A percentile compares a stretch with the other conserved stretches of the same genome.
These are phyloP conservation scores for Geotrichum histeridarum DNA, from an alignment of 1,139 yeast genomes.

Conservation along the genomic window DNA sequence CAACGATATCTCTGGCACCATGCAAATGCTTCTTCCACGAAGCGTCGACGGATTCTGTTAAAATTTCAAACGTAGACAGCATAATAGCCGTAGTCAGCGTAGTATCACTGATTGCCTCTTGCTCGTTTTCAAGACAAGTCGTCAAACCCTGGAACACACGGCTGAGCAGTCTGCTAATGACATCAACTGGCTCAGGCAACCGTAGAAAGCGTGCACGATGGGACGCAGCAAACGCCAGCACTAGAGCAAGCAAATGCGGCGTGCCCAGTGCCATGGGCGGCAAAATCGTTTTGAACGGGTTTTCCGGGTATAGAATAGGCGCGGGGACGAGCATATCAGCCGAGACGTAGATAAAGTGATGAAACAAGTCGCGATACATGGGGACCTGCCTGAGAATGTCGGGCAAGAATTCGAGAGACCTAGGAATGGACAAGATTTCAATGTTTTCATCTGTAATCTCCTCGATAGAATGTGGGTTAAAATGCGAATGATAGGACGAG, in stretches of 20 bases:
- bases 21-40: constrained; percentile 51
- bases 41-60: constrained; percentile 36
- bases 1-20: constrained; percentile 65
- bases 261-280: constrained; percentile 69
- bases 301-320: constrained; percentile 52
- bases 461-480: neutral
- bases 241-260: constrained; percentile 49
- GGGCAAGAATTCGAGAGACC: constrained; percentile 52
- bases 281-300: constrained; percentile 61
- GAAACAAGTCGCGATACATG: constrained; percentile 54
- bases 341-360: constrained; percentile 61
- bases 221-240: constrained; percentile 64
- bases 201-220: constrained; percentile 39
- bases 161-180: constrained; percentile 50
- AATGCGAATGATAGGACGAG: neutral
- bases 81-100: constrained; percentile 61
- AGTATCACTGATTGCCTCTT: constrained; percentile 55
- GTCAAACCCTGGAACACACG: constrained; percentile 59
- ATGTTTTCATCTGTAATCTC: constrained; percentile 3
- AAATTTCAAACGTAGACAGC: constrained; percentile 58
- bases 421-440: constrained; percentile 40
- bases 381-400: constrained; percentile 55
- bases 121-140: constrained; percentile 47
- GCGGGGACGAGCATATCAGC: constrained; percentile 65
- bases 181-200: constrained; percentile 42